Conservation (phyloP, 2,329 filamentous ascomycete genomes). For the Colletotrichum spinosum region DNA sequence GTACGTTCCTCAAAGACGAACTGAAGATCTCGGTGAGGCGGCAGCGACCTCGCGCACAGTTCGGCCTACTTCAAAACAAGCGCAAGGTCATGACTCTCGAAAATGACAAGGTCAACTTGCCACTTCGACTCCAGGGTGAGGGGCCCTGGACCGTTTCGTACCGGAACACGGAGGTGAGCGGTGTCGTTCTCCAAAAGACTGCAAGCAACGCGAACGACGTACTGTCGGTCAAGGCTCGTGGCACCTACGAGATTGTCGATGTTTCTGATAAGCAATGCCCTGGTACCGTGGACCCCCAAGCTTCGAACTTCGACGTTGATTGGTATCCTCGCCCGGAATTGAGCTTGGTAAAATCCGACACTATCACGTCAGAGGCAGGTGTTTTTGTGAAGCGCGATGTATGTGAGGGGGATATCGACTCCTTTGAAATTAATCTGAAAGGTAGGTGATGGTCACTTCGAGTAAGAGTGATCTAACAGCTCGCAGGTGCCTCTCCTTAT, state of each 20-base stretch:
- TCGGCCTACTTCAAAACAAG: constrained; percentile 87
- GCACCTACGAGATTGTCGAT: constrained; percentile 82
- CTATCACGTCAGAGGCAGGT: constrained; percentile 63
- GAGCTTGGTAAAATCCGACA: constrained; percentile 72
- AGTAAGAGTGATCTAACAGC: constrained; percentile 45
- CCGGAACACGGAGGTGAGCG: constrained; percentile 70
- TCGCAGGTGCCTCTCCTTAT: constrained; percentile 80
- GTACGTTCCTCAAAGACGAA: constrained; percentile 86
- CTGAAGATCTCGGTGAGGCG: constrained; percentile 87
- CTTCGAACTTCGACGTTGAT: constrained; percentile 81
- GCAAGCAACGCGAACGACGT: constrained; percentile 73
- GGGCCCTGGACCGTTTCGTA: constrained; percentile 86
- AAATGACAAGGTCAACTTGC: constrained; percentile 78
- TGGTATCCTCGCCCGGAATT: constrained; percentile 88
- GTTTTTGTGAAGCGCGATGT: constrained; percentile 81
- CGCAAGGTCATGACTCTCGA: constrained; percentile 81
- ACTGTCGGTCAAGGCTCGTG: constrained; percentile 73
- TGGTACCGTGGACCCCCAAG: constrained; percentile 79
- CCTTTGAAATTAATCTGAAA: constrained; percentile 82
- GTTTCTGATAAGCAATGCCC: constrained; percentile 85
- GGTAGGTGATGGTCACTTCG: constrained; percentile 61
- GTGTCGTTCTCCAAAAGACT: constrained; percentile 58
- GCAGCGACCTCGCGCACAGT: constrained; percentile 87
- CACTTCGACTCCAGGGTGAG: constrained; percentile 86
- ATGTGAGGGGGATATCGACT: constrained; percentile 94